Conservation (phyloP, 1,284 basidiomycete genomes). For the Tranzscheliella williamsii region DNA sequence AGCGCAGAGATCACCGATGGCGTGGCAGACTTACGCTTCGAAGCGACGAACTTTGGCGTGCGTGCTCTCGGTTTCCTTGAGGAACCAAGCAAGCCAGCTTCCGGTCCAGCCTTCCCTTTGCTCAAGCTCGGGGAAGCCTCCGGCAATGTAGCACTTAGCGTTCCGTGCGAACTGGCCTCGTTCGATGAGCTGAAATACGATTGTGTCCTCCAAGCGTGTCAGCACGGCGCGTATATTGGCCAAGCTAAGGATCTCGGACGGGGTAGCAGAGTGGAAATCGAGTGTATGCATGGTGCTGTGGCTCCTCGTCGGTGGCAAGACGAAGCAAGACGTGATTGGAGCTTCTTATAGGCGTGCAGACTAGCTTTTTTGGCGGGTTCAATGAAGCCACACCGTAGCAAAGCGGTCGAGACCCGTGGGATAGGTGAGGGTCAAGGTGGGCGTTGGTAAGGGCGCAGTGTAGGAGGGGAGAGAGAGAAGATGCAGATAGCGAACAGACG, state of each 20-base stretch:
- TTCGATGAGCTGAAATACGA: conserved; percentile 91
- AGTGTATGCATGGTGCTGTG: conserved; percentile 45
- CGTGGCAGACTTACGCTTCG: conserved; percentile 22
- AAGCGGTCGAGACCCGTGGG: too few species aligned
- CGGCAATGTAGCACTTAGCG: conserved; percentile 80
- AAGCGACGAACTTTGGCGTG: conserved; percentile 66
- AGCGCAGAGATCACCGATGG: not conserved
- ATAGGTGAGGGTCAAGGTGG: too few species aligned
- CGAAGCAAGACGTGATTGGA: too few species aligned
- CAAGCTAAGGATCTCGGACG: conserved; percentile 70
- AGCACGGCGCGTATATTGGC: conserved; percentile 84
- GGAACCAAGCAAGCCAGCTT: conserved; percentile 95
- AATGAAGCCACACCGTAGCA: too few species aligned
- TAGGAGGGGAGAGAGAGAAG: too few species aligned
- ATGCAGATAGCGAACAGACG: too few species aligned
- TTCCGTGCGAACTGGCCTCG: conserved; percentile 96
- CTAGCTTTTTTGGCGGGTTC: too few species aligned
- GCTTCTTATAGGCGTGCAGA: too few species aligned
- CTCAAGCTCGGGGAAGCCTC: conserved; percentile 69
- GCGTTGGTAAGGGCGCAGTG: too few species aligned
- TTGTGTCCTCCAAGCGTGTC: conserved; percentile 91
- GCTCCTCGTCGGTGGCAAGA: conserved; percentile 36
- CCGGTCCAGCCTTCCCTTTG: conserved; percentile 77
- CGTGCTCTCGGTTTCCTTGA: conserved; percentile 89
- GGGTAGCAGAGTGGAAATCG: conserved; percentile 43